A percentile compares a stretch with the other conserved stretches of the same genome.
phyloP scores from a whole-genome alignment of 805 yeast species.

The Pichia insulana region DNA sequence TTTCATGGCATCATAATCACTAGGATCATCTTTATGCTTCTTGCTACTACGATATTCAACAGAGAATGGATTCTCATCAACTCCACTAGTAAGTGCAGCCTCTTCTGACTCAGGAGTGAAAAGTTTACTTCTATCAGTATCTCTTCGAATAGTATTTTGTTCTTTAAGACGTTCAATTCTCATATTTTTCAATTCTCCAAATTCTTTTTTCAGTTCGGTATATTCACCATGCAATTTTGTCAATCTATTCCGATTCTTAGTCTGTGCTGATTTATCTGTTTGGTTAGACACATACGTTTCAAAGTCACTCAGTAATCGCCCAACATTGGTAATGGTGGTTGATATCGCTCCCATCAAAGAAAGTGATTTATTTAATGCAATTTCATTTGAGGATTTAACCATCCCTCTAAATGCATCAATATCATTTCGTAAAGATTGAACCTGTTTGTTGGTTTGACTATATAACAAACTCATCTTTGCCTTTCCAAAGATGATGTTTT shows the following conservation, averaged over 20 bases:
- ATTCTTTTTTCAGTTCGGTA: slow-evolving; percentile 39
- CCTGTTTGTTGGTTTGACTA: slow-evolving; percentile 85
- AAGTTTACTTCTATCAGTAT: slow-evolving; percentile 19
- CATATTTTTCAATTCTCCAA: slow-evolving; percentile 43
- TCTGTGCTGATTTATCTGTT: slow-evolving; percentile 44
- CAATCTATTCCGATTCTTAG: slow-evolving; percentile 55
- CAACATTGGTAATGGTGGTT: slow-evolving; percentile 69
- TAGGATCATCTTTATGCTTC: slow-evolving; percentile 7
- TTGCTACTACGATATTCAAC: slow-evolving; percentile 14
- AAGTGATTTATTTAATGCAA: slow-evolving; percentile 34
- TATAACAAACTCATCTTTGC: slow-evolving; percentile 60
- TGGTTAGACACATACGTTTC: slow-evolving; percentile 41
- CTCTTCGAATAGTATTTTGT: slow-evolving; percentile 35
- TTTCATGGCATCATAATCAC: slow-evolving; percentile 45
- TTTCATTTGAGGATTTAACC: slow-evolving; percentile 40
- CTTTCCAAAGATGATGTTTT: not conserved
- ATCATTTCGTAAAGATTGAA: slow-evolving; percentile 63
- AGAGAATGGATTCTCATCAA: slow-evolving; percentile 43
- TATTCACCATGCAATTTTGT: slow-evolving; percentile 44
- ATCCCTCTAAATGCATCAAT: slow-evolving; percentile 56
- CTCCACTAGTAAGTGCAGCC: slow-evolving; percentile 16
- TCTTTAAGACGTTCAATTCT: slow-evolving; percentile 47
- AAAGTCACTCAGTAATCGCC: slow-evolving; percentile 55
- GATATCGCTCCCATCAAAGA: slow-evolving; percentile 56
- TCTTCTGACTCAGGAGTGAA: slow-evolving; percentile 20